Evolutionary conservation across 2,329 filamentous ascomycete genomes (phyloP).

Genomic region (Penicillium hordei): DNA sequence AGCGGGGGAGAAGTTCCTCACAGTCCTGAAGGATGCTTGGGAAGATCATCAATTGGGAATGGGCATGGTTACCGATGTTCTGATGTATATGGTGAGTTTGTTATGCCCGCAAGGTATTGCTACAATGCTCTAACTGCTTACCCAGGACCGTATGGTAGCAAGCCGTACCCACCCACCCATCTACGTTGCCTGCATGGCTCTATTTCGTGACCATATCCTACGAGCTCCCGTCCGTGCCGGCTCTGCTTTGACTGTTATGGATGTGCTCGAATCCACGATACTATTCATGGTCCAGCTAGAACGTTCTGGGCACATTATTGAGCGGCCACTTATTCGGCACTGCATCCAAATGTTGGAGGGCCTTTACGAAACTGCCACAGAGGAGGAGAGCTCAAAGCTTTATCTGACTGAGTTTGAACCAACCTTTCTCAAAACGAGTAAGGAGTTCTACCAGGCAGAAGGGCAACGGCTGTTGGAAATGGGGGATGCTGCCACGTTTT

Average conservation of each 20-base stretch:
- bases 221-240: constrained; percentile 55
- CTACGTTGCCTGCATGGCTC: constrained; percentile 77
- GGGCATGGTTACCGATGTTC: constrained; percentile 93
- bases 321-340: constrained; percentile 76
- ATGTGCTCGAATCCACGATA: constrained; percentile 76
- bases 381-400: constrained; percentile 74
- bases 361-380: constrained; percentile 77
- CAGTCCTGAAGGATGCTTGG: constrained; percentile 74
- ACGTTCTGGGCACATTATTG: constrained; percentile 82
- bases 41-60: constrained; percentile 87
- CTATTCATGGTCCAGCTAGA: constrained; percentile 93
- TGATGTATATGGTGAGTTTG: constrained; percentile 80
- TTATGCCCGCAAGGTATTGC: not conserved
- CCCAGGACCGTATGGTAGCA: constrained; percentile 76
- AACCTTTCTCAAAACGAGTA: constrained; percentile 69
- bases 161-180: constrained; percentile 75
- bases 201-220: constrained; percentile 86
- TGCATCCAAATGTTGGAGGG: constrained; percentile 87
- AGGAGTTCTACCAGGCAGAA: constrained; percentile 72
- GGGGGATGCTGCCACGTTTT: constrained; percentile 78
- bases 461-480: constrained; percentile 72
- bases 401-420: constrained; percentile 83
- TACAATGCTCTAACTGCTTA: constrained; percentile 3
- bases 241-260: constrained; percentile 57
- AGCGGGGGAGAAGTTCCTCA: constrained; percentile 79